Evolutionary conservation across 768 basidiomycete genomes (phyloP).

Genomic region (Rhodosporidiobolus sp.): DNA sequence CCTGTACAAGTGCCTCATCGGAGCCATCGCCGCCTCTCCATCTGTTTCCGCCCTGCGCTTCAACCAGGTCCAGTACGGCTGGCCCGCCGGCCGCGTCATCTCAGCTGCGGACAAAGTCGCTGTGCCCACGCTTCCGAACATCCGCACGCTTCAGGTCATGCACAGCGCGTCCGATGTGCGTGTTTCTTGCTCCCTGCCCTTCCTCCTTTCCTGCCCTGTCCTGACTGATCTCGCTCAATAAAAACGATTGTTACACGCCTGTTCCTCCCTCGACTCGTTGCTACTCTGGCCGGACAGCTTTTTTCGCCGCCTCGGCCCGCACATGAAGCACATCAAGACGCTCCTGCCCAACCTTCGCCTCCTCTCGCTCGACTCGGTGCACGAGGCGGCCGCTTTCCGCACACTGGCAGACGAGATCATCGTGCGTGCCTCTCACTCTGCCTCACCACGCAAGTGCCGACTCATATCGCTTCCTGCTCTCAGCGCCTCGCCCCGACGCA

Average conservation of each 20-base stretch:
- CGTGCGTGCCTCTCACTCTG: neutral
- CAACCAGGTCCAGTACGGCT: conserved; percentile 23
- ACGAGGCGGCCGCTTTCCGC: conserved; percentile 8
- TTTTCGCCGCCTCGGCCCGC: conserved; percentile 12
- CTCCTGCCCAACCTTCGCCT: conserved; percentile 20
- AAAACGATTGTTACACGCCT: conserved; percentile 12
- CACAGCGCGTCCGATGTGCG: conserved; percentile 5
- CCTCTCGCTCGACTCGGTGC: conserved; percentile 36
- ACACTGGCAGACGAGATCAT: conserved; percentile 18
- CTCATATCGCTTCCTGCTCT: neutral
- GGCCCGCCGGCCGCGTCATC: neutral
- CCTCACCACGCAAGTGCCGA: no score
- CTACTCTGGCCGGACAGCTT: conserved; percentile 33
- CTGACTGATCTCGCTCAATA: neutral
- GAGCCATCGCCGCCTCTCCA: neutral
- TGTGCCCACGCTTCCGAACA: neutral
- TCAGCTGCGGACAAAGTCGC: no score
- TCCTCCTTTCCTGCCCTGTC: neutral
- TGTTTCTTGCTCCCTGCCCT: neutral
- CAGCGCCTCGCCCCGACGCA: conserved; percentile 5
- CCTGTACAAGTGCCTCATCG: neutral
- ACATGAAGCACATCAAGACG: neutral
- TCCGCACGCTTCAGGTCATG: conserved; percentile 37
- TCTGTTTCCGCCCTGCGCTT: conserved; percentile 12
- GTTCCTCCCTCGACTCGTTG: conserved; percentile 30